Conservation (phyloP, 2,329 filamentous ascomycete genomes). For the Ceratocystis lukuohia region DNA sequence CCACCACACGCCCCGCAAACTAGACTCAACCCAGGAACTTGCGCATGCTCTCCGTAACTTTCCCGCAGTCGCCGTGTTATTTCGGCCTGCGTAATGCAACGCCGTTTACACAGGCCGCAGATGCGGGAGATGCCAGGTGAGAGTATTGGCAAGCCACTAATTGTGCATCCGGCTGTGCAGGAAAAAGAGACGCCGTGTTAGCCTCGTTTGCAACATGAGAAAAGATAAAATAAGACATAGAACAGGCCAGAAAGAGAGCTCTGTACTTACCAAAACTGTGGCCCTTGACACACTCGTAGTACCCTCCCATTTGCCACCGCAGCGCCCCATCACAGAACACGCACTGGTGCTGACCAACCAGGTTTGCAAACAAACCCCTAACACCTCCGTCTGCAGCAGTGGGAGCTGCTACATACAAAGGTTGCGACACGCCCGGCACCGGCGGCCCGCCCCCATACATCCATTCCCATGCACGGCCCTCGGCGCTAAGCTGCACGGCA, state of each 20-base stretch:
- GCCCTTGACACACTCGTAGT: constrained; percentile 30
- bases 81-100: constrained; percentile 11
- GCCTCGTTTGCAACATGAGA: constrained; percentile 12
- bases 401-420: constrained; percentile 20
- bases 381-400: constrained; percentile 8
- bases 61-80: constrained; percentile 6
- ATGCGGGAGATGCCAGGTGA: constrained; percentile 40
- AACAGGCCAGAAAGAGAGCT: neutral
- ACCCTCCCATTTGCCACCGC: constrained; percentile 24
- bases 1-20: constrained; percentile 17
- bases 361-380: constrained; percentile 3
- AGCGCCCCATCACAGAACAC: constrained; percentile 34
- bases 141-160: constrained; percentile 41
- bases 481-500: constrained; percentile 24
- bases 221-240: neutral
- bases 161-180: constrained; percentile 36
- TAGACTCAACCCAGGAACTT: constrained; percentile 4
- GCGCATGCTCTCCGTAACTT: neutral
- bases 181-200: neutral
- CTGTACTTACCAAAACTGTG: constrained; percentile 30
- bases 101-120: constrained; percentile 39
- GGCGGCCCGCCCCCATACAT: constrained; percentile 42
- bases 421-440: constrained; percentile 31
- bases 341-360: constrained; percentile 30
- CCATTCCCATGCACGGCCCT: constrained; percentile 43